Evolutionary conservation across 225 moss, liverwort and hornwort genomes (phyloP).

Genomic region (Physcomitrium patens): DNA sequence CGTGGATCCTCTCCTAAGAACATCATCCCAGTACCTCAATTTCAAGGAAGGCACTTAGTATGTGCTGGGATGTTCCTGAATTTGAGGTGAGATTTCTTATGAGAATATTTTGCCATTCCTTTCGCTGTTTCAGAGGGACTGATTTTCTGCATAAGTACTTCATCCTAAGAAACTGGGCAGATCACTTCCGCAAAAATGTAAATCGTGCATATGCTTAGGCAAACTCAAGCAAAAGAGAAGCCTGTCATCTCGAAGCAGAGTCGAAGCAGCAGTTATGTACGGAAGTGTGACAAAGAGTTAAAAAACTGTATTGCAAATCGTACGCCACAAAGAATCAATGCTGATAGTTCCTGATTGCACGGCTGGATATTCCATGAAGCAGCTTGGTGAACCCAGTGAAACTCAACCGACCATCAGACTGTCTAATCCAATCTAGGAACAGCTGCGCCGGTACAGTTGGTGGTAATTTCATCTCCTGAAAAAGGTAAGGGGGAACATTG

Average conservation of each 20-base stretch:
- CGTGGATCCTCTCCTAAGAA: conserved; percentile 20
- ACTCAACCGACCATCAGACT: conserved; percentile 84
- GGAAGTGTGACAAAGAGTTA: conserved; percentile 21
- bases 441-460: conserved; percentile 82
- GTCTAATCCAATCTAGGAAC: conserved; percentile 94
- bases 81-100: conserved; percentile 27
- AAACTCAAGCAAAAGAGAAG: background rate
- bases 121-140: conserved; percentile 9
- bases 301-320: conserved; percentile 29
- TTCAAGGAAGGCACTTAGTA: conserved; percentile 41
- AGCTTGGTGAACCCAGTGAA: conserved; percentile 93
- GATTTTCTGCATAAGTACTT: conserved; percentile 14
- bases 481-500: background rate
- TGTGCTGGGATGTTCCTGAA: conserved; percentile 40
- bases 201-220: background rate
- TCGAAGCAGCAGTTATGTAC: conserved; percentile 20
- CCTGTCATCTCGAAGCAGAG: conserved; percentile 23
- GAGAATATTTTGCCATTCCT: conserved; percentile 24
- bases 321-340: conserved; percentile 31
- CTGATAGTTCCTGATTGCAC: conserved; percentile 62
- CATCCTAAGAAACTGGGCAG: conserved; percentile 28
- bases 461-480: conserved; percentile 89
- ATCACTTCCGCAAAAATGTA: conserved; percentile 6
- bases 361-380: conserved; percentile 82
- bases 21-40: conserved; percentile 27